Percentiles rank a stretch among this genome's conserved stretches.
Evolutionary conservation across 805 yeast species (phyloP).

Genomic region (Phaffomyces antillensis): DNA sequence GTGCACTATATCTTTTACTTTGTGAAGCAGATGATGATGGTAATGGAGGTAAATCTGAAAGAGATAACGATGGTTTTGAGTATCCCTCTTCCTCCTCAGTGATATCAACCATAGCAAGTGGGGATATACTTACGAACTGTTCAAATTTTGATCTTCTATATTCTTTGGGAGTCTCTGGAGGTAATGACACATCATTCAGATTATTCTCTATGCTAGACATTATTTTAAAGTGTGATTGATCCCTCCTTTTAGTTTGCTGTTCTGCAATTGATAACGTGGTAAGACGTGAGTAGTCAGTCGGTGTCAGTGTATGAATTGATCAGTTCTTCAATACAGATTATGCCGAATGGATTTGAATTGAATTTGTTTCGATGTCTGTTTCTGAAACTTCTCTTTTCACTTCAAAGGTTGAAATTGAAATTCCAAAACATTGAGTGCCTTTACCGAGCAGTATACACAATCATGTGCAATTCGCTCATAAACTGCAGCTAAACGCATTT

Average conservation of each 20-base stretch:
- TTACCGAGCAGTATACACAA: too few species aligned
- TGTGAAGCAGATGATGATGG: constrained; percentile 13
- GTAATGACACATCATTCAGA: not conserved
- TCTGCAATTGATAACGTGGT: not conserved
- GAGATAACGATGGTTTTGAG: constrained; percentile 2
- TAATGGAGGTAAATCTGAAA: constrained; percentile 10
- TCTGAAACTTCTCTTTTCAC: not conserved
- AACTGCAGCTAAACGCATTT: too few species aligned
- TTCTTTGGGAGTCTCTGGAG: constrained; percentile 17
- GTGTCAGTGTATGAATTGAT: too few species aligned
- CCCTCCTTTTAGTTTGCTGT: not conserved
- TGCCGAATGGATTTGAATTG: too few species aligned
- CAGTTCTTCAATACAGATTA: too few species aligned
- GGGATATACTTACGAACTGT: constrained; percentile 15
- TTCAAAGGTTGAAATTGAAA: not conserved
- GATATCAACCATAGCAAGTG: constrained; percentile 24
- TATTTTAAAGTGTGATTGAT: not conserved
- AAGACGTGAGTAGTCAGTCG: not conserved
- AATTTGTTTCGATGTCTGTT: not conserved
- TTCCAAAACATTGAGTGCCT: not conserved
- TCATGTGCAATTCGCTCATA: too few species aligned
- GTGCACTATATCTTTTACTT: constrained; percentile 14
- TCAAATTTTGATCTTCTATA: constrained; percentile 16
- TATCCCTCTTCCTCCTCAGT: constrained; percentile 17
- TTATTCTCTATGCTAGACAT: not conserved